Evolutionary conservation across 257 asterid species (phyloP).

Genomic region (Leptodermis oblonga): DNA sequence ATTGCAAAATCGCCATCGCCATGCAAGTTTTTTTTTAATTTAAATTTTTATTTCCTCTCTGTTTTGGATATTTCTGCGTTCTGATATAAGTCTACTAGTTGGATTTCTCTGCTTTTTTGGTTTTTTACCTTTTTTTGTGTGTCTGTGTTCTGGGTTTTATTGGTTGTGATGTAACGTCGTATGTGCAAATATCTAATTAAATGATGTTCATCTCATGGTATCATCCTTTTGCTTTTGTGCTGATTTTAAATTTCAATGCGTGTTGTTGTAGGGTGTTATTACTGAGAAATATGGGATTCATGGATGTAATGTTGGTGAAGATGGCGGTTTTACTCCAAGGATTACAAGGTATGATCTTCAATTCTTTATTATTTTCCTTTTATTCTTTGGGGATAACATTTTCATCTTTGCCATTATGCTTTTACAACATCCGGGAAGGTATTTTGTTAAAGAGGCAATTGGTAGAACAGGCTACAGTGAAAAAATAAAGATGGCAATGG

Average conservation of each 20-base stretch:
- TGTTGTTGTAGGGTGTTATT: constrained; percentile 69
- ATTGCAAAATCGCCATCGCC: too few relatives aligned
- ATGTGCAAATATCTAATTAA: too few relatives aligned
- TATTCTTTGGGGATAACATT: constrained; percentile 15
- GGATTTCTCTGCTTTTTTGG: too few relatives aligned
- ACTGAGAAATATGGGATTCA: constrained; percentile 62
- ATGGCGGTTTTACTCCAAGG: constrained; percentile 96
- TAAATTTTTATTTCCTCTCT: too few relatives aligned
- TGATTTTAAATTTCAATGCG: constrained; percentile 11
- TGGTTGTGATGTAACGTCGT: too few relatives aligned
- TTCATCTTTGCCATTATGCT: constrained; percentile 18
- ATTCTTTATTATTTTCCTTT: constrained; percentile 13
- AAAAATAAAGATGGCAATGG: constrained; percentile 86
- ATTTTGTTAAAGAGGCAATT: constrained; percentile 89
- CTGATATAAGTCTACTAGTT: too few relatives aligned
- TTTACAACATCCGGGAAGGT: constrained; percentile 85
- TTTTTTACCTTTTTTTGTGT: too few relatives aligned
- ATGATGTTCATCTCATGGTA: neutral
- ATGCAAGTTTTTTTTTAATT: too few relatives aligned
- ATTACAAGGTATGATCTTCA: constrained; percentile 70
- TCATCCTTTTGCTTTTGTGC: neutral
- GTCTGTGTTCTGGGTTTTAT: too few relatives aligned
- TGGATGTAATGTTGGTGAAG: constrained; percentile 96
- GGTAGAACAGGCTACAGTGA: constrained; percentile 80
- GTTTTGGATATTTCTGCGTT: too few relatives aligned